Evolutionary conservation across 257 asterid genomes (phyloP).

Genomic region (Solanum ossicruentum): DNA sequence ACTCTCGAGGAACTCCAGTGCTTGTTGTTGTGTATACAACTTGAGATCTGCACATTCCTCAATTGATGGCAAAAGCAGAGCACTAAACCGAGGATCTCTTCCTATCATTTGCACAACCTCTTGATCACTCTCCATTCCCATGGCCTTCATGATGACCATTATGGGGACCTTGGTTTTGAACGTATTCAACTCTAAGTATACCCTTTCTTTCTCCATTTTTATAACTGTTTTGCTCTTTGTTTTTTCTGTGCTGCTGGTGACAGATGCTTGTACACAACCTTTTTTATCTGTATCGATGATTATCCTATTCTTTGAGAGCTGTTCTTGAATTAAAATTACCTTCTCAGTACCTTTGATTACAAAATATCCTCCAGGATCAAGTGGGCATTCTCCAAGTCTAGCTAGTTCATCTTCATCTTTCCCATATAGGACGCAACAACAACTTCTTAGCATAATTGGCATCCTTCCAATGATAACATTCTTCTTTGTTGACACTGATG

Average conservation of each 20-base stretch:
- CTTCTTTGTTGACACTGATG: constrained; percentile 14
- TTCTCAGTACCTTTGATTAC: constrained; percentile 83
- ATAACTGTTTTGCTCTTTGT: constrained; percentile 71
- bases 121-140: constrained; percentile 99
- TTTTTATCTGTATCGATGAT: constrained; percentile 82
- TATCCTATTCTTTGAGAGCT: constrained; percentile 91
- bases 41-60: constrained; percentile 71
- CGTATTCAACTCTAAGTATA: constrained; percentile 56
- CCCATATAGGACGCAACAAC: constrained; percentile 52
- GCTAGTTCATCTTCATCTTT: constrained; percentile 92
- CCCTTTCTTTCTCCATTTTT: constrained; percentile 80
- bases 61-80: constrained; percentile 79
- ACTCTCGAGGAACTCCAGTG: constrained; percentile 66
- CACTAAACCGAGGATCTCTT: constrained; percentile 87
- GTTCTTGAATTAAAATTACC: constrained; percentile 95
- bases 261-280: constrained; percentile 98
- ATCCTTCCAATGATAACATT: constrained; percentile 54
- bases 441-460: constrained; percentile 93
- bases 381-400: constrained; percentile 85
- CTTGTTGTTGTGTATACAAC: constrained; percentile 58
- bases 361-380: constrained; percentile 97
- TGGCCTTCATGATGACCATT: constrained; percentile 81
- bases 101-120: constrained; percentile 98
- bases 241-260: constrained; percentile 66
- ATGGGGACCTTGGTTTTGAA: constrained; percentile 85